phyloP scores from a whole-genome alignment of 23 red algal species.

The Gracilariopsis chorda region DNA sequence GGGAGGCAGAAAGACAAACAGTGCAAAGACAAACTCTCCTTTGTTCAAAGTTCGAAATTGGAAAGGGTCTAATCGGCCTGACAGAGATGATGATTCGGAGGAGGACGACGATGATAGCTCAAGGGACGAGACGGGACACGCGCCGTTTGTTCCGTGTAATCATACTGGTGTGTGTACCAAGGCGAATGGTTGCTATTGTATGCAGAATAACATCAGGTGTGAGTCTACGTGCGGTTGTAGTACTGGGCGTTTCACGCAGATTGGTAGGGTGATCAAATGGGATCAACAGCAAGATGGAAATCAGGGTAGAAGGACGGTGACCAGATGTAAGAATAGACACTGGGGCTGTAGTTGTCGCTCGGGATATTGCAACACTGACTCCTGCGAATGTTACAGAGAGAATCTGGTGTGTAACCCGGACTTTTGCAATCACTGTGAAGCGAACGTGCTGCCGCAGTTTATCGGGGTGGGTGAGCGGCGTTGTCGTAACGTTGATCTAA shows the following conservation, averaged over 20 bases:
- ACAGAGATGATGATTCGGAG: neutral
- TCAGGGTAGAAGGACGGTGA: neutral
- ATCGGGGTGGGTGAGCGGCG: neutral
- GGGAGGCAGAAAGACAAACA: neutral
- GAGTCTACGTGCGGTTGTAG: conserved; percentile 46
- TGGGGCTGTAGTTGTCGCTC: conserved; percentile 43
- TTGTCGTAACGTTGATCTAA: conserved; percentile 30
- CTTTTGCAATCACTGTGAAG: conserved; percentile 44
- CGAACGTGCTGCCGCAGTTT: neutral
- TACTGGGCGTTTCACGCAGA: conserved; percentile 20
- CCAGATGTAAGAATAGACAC: conserved; percentile 17
- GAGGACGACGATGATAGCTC: neutral
- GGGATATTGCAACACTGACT: conserved; percentile 39
- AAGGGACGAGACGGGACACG: neutral
- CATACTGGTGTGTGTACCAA: conserved; percentile 38
- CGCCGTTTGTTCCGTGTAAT: conserved; percentile 31
- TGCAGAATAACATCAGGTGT: conserved; percentile 25
- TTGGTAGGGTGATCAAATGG: conserved; percentile 16
- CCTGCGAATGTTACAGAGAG: conserved; percentile 16
- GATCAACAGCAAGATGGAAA: neutral
- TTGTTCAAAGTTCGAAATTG: neutral
- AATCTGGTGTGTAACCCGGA: conserved; percentile 45
- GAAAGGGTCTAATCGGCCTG: neutral
- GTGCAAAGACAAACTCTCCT: neutral
- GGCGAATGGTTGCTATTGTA: conserved; percentile 27